Conservation (phyloP, 1,139 yeast genomes). For the Sugiyamaella sp. region DNA sequence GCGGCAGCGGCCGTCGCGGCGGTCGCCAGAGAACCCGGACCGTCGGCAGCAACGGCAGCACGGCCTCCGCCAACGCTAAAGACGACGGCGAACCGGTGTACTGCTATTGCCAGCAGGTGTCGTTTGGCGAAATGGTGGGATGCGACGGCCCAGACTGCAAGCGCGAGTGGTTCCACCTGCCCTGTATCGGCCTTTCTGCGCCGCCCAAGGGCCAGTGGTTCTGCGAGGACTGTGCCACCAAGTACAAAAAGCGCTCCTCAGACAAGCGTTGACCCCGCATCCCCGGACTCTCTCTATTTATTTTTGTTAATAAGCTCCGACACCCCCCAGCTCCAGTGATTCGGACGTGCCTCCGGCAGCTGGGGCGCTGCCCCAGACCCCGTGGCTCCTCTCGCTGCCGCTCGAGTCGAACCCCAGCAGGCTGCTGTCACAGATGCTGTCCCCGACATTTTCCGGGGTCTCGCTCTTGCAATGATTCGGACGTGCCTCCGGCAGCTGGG, state of each 20-base stretch:
- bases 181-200: slow-evolving; percentile 87
- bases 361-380: not conserved
- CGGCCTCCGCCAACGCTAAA: slow-evolving; percentile 8
- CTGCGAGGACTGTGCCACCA: slow-evolving; percentile 77
- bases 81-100: slow-evolving; percentile 69
- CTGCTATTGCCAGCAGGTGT: slow-evolving; percentile 94
- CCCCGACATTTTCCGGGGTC: no score
- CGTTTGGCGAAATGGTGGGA: slow-evolving; percentile 98
- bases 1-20: slow-evolving; percentile 22
- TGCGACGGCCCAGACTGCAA: slow-evolving; percentile 95
- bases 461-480: no score
- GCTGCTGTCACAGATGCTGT: no score
- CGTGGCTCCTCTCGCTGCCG: no score
- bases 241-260: slow-evolving; percentile 30
- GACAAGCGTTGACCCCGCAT: slow-evolving; percentile 13
- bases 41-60: slow-evolving; percentile 9
- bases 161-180: slow-evolving; percentile 96
- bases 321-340: not conserved
- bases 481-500: no score
- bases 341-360: not conserved
- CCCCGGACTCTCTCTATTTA: not conserved
- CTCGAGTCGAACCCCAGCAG: no score
- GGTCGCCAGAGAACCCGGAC: slow-evolving; percentile 23
- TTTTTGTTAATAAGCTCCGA: not conserved
- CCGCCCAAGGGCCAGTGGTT: slow-evolving; percentile 98